A percentile compares a stretch with the other conserved stretches of the same genome.
Conservation (phyloP, 208 protist genomes). For the Zelonia costaricensis region DNA sequence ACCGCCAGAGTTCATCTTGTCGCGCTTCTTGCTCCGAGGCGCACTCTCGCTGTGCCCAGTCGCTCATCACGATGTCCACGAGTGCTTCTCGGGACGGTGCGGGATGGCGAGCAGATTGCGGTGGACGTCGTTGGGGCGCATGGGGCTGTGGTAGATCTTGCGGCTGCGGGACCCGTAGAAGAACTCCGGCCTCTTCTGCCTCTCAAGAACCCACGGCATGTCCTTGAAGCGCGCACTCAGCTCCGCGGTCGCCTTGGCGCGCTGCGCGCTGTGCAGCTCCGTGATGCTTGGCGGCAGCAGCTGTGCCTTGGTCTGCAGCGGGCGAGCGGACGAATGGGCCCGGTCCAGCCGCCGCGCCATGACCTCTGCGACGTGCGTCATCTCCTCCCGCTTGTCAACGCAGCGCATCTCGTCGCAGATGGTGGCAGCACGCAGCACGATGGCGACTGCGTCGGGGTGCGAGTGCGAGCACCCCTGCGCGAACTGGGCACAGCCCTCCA, state of each 20-base stretch:
- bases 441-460: slow-evolving; percentile 77
- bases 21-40: too few species aligned
- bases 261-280: slow-evolving; percentile 30
- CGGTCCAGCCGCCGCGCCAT: slow-evolving; percentile 71
- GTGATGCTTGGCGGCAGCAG: slow-evolving; percentile 36
- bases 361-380: slow-evolving; percentile 76
- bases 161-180: slow-evolving; percentile 56
- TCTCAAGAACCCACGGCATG: slow-evolving; percentile 48
- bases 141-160: slow-evolving; percentile 41
- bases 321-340: slow-evolving; percentile 75
- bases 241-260: slow-evolving; percentile 37
- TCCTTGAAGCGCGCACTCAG: slow-evolving; percentile 59
- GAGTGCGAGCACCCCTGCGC: slow-evolving; percentile 82
- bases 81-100: slow-evolving; percentile 22
- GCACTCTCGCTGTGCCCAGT: too few species aligned
- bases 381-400: slow-evolving; percentile 78
- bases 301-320: slow-evolving; percentile 39
- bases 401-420: slow-evolving; percentile 92
- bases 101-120: slow-evolving; percentile 19
- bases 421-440: slow-evolving; percentile 74
- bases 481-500: slow-evolving; percentile 71
- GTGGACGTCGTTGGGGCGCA: slow-evolving; percentile 36
- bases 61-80: slow-evolving; percentile 20
- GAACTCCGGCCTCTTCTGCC: slow-evolving; percentile 30
- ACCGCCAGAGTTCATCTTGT: too few species aligned